Percentiles rank a stretch among this genome's conserved stretches.
phyloP scores from a whole-genome alignment of 2,329 filamentous ascomycete species.

The Cyphellophora attinorum region DNA sequence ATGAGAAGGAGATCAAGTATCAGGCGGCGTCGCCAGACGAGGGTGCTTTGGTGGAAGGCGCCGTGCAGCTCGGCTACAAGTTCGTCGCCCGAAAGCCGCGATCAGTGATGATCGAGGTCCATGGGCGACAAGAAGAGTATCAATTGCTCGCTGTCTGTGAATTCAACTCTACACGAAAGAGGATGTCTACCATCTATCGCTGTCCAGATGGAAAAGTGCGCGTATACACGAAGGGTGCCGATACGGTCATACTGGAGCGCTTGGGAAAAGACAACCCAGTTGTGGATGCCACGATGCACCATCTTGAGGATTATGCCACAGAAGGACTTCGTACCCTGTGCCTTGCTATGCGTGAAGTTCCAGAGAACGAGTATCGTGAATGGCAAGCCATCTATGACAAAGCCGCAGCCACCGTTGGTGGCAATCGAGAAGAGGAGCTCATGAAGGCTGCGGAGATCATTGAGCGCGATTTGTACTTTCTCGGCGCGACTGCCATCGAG shows the following conservation, averaged over 20 bases:
- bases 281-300: conserved; percentile 80
- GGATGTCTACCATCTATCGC: conserved; percentile 96
- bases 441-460: conserved; percentile 97
- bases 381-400: conserved; percentile 83
- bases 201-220: conserved; percentile 93
- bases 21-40: conserved; percentile 97
- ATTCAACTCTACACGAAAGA: conserved; percentile 94
- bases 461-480: conserved; percentile 79
- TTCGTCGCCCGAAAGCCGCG: conserved; percentile 86
- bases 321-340: conserved; percentile 93
- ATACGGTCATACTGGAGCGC: conserved; percentile 93
- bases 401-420: conserved; percentile 80
- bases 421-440: conserved; percentile 85
- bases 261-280: conserved; percentile 74
- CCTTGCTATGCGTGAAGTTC: conserved; percentile 84
- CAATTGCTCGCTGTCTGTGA: conserved; percentile 94
- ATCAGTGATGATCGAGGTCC: conserved; percentile 72
- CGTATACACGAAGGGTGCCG: conserved; percentile 91
- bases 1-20: conserved; percentile 85
- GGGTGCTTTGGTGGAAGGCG: conserved; percentile 90
- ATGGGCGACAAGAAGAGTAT: conserved; percentile 67
- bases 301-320: conserved; percentile 97
- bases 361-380: conserved; percentile 78
- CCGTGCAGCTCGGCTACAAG: conserved; percentile 72
- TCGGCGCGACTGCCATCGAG: conserved; percentile 94